Evolutionary conservation across 768 basidiomycete species (phyloP).

Genomic region (Boletales sp.): DNA sequence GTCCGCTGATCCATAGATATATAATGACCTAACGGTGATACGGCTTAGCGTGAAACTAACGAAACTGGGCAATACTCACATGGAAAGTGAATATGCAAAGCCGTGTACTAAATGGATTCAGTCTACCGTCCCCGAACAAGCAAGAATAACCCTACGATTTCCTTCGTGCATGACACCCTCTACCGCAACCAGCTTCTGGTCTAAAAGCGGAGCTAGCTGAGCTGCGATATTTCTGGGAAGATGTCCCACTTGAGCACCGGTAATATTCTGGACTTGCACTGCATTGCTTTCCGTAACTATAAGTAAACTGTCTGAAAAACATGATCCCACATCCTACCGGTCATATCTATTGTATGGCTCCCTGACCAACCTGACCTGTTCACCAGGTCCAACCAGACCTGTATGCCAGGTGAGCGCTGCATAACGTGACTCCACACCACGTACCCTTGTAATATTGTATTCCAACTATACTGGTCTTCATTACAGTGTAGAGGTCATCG

Average conservation of each 20-base stretch:
- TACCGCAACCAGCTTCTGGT: constrained; percentile 55
- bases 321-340: constrained; percentile 35
- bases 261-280: constrained; percentile 79
- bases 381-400: constrained; percentile 78
- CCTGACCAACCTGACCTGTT: constrained; percentile 66
- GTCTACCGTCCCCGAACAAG: background rate
- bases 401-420: constrained; percentile 3
- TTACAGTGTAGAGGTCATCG: constrained; percentile 67
- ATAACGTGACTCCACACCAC: background rate
- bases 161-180: constrained; percentile 70
- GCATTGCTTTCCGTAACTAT: constrained; percentile 51
- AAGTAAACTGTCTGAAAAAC: background rate
- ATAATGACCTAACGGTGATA: constrained; percentile 48
- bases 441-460: constrained; percentile 77
- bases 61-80: constrained; percentile 41
- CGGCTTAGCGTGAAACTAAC: background rate
- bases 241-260: constrained; percentile 75
- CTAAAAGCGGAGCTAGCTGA: constrained; percentile 69
- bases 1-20: constrained; percentile 67
- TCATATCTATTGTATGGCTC: constrained; percentile 71
- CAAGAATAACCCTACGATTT: constrained; percentile 45
- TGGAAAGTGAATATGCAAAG: constrained; percentile 51
- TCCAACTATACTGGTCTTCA: constrained; percentile 69
- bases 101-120: constrained; percentile 36
- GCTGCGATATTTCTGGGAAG: constrained; percentile 56